A percentile compares a stretch with the other conserved stretches of the same genome.
Evolutionary conservation across 495 filamentous ascomycete species (phyloP).

Genomic region (Penicillium daleae): DNA sequence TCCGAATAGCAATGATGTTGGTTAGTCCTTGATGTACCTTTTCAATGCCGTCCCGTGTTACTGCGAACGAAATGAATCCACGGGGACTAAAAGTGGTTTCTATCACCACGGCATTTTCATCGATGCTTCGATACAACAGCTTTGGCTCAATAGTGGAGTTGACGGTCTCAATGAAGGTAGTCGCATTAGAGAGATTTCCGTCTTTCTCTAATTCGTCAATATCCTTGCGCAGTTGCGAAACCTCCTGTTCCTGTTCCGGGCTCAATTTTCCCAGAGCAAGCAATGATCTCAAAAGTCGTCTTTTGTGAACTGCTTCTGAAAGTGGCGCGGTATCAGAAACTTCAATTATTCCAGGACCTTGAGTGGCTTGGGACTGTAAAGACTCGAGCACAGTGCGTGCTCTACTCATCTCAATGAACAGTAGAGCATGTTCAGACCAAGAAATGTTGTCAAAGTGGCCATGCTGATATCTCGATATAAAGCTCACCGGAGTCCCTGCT

Average conservation of each 20-base stretch:
- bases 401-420: conserved; percentile 31
- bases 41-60: conserved; percentile 30
- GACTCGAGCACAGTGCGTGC: conserved; percentile 31
- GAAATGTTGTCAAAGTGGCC: conserved; percentile 24
- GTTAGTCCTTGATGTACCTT: conserved; percentile 14
- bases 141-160: conserved; percentile 24
- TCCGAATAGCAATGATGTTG: conserved; percentile 14
- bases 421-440: conserved; percentile 32
- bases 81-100: conserved; percentile 27
- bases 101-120: conserved; percentile 28
- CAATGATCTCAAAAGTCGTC: conserved; percentile 26
- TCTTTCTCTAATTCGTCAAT: conserved; percentile 25
- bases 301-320: conserved; percentile 29
- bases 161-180: conserved; percentile 28
- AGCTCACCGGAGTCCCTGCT: background rate
- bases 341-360: background rate
- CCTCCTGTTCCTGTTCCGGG: conserved; percentile 25
- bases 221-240: conserved; percentile 21
- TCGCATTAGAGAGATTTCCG: conserved; percentile 24
- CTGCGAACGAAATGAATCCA: conserved; percentile 28
- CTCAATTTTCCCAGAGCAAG: conserved; percentile 17
- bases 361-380: conserved; percentile 19
- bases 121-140: conserved; percentile 26
- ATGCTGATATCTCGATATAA: conserved; percentile 20
- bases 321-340: conserved; percentile 12